phyloP scores from a whole-genome alignment of 176 grass and related monocot species.

The Eleusine coracana region DNA sequence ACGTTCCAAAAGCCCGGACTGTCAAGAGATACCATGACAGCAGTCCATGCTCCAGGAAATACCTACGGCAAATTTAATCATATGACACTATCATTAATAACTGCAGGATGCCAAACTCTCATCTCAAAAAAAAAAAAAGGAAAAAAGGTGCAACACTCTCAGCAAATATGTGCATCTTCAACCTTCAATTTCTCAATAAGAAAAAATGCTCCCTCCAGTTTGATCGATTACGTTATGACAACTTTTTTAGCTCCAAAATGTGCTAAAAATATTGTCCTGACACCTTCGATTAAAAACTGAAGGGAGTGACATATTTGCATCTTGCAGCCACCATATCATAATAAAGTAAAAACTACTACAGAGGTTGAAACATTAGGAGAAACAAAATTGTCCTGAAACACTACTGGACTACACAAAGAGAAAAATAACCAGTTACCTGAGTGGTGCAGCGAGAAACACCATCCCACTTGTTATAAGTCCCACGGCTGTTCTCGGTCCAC shows the following conservation, averaged over 20 bases:
- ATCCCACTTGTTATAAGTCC: constrained; percentile 94
- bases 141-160: neutral
- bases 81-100: neutral
- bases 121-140: too few species aligned
- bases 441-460: constrained; percentile 84
- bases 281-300: neutral
- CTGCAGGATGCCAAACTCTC: neutral
- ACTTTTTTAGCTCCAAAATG: neutral
- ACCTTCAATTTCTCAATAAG: neutral
- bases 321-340: neutral
- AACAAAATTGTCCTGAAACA: neutral
- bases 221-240: neutral
- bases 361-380: constrained; percentile 11
- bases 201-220: neutral
- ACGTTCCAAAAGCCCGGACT: constrained; percentile 94
- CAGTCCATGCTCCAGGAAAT: constrained; percentile 95
- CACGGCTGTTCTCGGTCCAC: constrained; percentile 83
- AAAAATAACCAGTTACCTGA: constrained; percentile 56
- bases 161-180: neutral
- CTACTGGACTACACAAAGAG: neutral
- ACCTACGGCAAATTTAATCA: constrained; percentile 43
- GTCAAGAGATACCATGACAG: constrained; percentile 77
- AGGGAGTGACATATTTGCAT: neutral
- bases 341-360: neutral
- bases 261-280: neutral